These are phyloP conservation scores for Colletotrichum phormii DNA, from an alignment of 2,329 filamentous ascomycete species.

Conservation along the genomic window DNA sequence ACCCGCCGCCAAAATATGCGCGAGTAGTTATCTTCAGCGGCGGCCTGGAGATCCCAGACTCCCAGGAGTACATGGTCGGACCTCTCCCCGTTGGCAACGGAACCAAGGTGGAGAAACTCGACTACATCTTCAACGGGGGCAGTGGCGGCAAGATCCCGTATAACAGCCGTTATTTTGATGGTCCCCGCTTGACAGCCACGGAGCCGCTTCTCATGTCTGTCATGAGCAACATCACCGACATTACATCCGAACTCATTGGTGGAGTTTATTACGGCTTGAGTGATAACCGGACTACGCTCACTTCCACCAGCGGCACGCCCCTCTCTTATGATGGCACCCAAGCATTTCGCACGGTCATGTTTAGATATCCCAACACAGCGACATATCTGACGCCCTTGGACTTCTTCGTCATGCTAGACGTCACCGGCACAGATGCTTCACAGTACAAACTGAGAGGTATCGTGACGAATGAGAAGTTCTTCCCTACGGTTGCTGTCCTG, in stretches of 20 bases:
- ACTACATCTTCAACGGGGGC: constrained; percentile 57
- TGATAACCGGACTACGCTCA: constrained; percentile 46
- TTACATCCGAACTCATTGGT: constrained; percentile 53
- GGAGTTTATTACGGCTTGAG: constrained; percentile 47
- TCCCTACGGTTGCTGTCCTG: constrained; percentile 47
- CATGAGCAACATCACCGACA: constrained; percentile 58
- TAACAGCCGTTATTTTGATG: constrained; percentile 49
- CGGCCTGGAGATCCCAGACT: constrained; percentile 53
- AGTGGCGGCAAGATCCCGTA: constrained; percentile 50
- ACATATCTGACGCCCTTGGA: constrained; percentile 56
- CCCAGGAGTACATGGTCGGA: constrained; percentile 61
- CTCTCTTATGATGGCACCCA: constrained; percentile 53
- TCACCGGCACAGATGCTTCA: constrained; percentile 55
- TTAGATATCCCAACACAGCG: constrained; percentile 52
- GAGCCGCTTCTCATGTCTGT: constrained; percentile 50
- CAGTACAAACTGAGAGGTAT: constrained; percentile 55
- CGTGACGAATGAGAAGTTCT: constrained; percentile 54
- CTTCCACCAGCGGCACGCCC: constrained; percentile 48
- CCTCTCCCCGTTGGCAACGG: constrained; percentile 55
- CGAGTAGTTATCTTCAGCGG: constrained; percentile 59
- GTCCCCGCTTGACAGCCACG: constrained; percentile 44
- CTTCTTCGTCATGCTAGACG: constrained; percentile 57
- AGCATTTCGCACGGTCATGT: constrained; percentile 54
- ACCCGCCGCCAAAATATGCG: constrained; percentile 55
- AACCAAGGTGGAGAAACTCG: constrained; percentile 52